These are phyloP conservation scores for Terana coerulea DNA, from an alignment of 768 basidiomycete genomes.

Conservation along the genomic window DNA sequence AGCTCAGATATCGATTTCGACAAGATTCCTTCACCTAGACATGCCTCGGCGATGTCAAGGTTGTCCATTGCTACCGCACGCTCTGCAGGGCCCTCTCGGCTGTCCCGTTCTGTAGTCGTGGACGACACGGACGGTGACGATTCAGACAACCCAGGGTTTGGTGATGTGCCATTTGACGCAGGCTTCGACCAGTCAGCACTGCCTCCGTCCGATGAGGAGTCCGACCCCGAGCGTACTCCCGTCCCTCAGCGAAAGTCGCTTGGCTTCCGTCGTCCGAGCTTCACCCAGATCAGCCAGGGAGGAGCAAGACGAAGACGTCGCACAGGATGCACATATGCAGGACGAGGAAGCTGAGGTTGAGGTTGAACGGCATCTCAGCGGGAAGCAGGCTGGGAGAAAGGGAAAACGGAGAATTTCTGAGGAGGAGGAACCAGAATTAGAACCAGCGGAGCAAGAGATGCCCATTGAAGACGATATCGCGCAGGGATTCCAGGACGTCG, in stretches of 20 bases:
- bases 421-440: conserved; percentile 15
- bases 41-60: conserved; percentile 17
- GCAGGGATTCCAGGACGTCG: conserved; percentile 27
- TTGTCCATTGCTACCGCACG: conserved; percentile 19
- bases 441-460: conserved; percentile 25
- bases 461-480: conserved; percentile 37
- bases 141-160: conserved; percentile 17
- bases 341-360: conserved; percentile 40
- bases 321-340: conserved; percentile 31
- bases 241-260: conserved; percentile 1
- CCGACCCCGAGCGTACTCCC: conserved; percentile 6
- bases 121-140: conserved; percentile 17
- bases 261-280: background rate
- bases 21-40: conserved; percentile 31
- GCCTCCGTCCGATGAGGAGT: background rate
- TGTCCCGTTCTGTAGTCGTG: conserved; percentile 17
- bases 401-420: conserved; percentile 19
- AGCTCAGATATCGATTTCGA: conserved; percentile 33
- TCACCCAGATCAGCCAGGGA: conserved; percentile 1
- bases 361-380: conserved; percentile 15
- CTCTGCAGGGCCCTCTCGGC: conserved; percentile 19
- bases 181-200: background rate
- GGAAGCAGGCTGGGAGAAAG: conserved; percentile 14
- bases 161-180: conserved; percentile 14
- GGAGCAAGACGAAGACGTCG: background rate